Conservation (phyloP, 2,329 filamentous ascomycete genomes). For the Exophiala viscosa region DNA sequence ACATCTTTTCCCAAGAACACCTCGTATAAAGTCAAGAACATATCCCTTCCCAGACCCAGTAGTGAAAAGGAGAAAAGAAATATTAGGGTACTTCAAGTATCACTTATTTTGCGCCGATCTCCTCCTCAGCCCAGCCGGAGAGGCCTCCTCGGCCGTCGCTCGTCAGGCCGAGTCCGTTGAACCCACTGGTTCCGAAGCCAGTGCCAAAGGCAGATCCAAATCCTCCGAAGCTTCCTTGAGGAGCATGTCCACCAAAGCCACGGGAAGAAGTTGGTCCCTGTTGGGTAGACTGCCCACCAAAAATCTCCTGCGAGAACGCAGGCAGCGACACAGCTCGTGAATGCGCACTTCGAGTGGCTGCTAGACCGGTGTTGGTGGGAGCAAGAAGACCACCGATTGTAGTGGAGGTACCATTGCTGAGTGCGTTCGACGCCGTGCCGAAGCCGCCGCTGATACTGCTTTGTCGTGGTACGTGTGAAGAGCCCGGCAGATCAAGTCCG, state of each 20-base stretch:
- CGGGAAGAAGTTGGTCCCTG: slow-evolving; percentile 30
- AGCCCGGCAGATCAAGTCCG: slow-evolving; percentile 40
- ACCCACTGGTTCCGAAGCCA: slow-evolving; percentile 52
- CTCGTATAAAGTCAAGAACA: slow-evolving; percentile 15
- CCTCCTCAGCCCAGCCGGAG: slow-evolving; percentile 62
- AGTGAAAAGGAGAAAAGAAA: slow-evolving; percentile 3
- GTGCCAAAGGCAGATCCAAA: slow-evolving; percentile 58
- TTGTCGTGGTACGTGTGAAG: slow-evolving; percentile 44
- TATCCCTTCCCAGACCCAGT: slow-evolving; percentile 6
- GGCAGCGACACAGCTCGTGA: slow-evolving; percentile 88
- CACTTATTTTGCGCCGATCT: slow-evolving; percentile 54
- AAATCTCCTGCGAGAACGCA: slow-evolving; percentile 60
- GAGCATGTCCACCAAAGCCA: slow-evolving; percentile 28
- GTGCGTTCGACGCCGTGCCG: slow-evolving; percentile 32
- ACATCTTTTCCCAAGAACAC: slow-evolving; percentile 8
- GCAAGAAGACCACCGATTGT: slow-evolving; percentile 75
- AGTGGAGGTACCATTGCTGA: slow-evolving; percentile 55
- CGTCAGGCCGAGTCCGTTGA: slow-evolving; percentile 56
- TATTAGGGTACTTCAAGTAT: slow-evolving; percentile 6
- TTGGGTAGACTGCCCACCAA: slow-evolving; percentile 39
- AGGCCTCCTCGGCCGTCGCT: slow-evolving; percentile 50
- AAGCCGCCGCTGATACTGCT: slow-evolving; percentile 30
- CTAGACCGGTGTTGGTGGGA: slow-evolving; percentile 58
- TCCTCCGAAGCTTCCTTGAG: slow-evolving; percentile 54
- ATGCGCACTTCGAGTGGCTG: slow-evolving; percentile 56